phyloP scores from a whole-genome alignment of 164 flowering plant species.

The Akebia trifoliata region DNA sequence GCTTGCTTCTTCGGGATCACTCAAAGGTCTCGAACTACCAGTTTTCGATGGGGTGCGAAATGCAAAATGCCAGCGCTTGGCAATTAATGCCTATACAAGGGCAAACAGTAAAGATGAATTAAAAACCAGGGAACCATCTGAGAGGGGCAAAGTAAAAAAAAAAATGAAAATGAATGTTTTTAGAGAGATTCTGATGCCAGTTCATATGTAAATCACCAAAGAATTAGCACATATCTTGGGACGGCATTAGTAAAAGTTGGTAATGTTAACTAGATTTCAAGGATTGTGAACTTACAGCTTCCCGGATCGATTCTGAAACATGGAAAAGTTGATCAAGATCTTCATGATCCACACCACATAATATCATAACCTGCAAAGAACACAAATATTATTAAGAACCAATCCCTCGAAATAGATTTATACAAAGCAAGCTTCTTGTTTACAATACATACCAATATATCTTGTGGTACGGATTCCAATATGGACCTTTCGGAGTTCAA shows the following conservation, averaged over 20 bases:
- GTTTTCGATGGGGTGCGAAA: constrained; percentile 21
- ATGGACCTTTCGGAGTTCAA: constrained; percentile 1
- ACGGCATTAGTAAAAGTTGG: too few species aligned
- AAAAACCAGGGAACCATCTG: neutral
- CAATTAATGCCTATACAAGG: constrained; percentile 20
- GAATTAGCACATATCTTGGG: too few species aligned
- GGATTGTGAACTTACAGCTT: constrained; percentile 18
- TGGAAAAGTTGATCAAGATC: constrained; percentile 20
- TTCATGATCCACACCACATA: constrained; percentile 23
- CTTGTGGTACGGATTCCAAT: constrained; percentile 19
- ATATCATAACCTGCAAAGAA: constrained; percentile 18
- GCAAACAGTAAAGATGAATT: neutral
- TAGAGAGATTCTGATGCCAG: too few species aligned
- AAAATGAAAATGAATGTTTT: neutral
- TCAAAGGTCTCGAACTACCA: neutral
- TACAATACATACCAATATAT: constrained; percentile 9
- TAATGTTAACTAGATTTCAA: too few species aligned
- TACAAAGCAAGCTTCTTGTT: neutral
- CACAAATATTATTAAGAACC: neutral
- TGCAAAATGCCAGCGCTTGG: constrained; percentile 23
- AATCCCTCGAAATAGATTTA: neutral
- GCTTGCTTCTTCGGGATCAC: neutral
- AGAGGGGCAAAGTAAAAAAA: neutral
- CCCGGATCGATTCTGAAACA: constrained; percentile 20
- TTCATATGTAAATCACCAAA: too few species aligned